Base-by-base conservation (phyloP, 768 basidiomycete species). In the Suillus lakei region DNA sequence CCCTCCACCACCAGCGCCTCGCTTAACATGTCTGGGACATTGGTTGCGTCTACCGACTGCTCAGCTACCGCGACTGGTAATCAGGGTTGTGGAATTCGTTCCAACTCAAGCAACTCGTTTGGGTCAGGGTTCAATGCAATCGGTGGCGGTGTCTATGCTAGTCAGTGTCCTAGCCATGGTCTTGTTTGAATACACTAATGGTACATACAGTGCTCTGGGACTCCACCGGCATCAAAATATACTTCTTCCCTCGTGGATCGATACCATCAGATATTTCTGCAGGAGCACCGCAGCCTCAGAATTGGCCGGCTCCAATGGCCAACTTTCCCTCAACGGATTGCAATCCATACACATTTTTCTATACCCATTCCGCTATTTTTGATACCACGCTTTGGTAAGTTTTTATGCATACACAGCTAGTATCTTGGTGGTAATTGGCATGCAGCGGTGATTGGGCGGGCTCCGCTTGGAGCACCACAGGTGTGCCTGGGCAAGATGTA, bases 361-460 rank as follows among this genome's bases (percentile, higher is more conserved):
- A 84, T 66, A 79, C 88, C 63, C 91, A 97, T 73, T 84, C 84
- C 50, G 86, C 83, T 41, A 93, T 96, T 71, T 93, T 96, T 70
- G 91, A 95, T 74, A 95, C 91, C 41, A 95, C 94, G 23, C 80
- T 96, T 60, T 94, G 93, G 89, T 91, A 73, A 61, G 69, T 68
- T 64, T 58, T 67, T 69, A 50, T 64, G 66, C 59, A 56, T 34
- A 16, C 63, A 39, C 21, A 43, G n/a, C 5, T 15, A 36, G 18
- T n/a, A 23, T 23, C 39, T 41, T 59, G 26, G 32, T 39, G 30
- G 70, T 60, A 70, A 63, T 62, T 28, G 15, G 28, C 28, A 38
- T 62, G 39, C 66, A 91, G 93, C 70, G 95, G 95, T 65, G 92
- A 96, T 69, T 98, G 95, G 96, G 95, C 95, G 13, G 87, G 89